Evolutionary conservation across 495 filamentous ascomycete species (phyloP), one percentile per base, ranked within the genome.

Genomic region (Xylaria venustula): DNA sequence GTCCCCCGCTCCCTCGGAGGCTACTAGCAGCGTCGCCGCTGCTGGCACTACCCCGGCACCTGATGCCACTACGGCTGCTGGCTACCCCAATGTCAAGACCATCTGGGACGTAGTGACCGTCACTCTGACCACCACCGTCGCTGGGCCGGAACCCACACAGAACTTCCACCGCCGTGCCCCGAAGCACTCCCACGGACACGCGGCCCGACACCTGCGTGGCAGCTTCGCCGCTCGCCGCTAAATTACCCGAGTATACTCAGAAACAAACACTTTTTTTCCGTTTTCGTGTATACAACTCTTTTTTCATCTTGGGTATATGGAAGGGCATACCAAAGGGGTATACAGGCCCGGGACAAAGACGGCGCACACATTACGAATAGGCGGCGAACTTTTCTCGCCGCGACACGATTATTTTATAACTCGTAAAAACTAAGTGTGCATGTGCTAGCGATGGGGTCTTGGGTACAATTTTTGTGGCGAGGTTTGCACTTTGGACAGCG

Each of bases 41-140:
- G 20, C 57, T 4, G 30, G 5, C 30, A 11, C 30, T 34, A 53
- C 48, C 5, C 8, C 36, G 1, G 22, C 64, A 30, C 75, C 86
- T 68, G 73, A 72, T 32, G 64, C 76, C 19, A 58, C 73, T 32
- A 41, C 75, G 60, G 76, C 81, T 63, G 67, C 67, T 22, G 49
- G 32, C 28, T 25, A 73, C 59, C 46, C 74, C 52, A 25, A 78
- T 56, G 63, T 73, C 52, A 82, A 79, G 70, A 88, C 85, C 5
- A 75, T 87, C 48, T 80, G 79, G 64, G 79, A 75, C 58, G 79
- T 82, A 61, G 70, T 83, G 23, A 77, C 79, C 58, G 81, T 81
- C 62, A 83, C 79, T 65, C 65, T 64, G 32, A 67, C 65, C 28
- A 68, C 66, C 47, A 68, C 64, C 30, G 48, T 62, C 15, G 8